Conservation (phyloP, 495 filamentous ascomycete species). For the Lichina pygmaea region DNA sequence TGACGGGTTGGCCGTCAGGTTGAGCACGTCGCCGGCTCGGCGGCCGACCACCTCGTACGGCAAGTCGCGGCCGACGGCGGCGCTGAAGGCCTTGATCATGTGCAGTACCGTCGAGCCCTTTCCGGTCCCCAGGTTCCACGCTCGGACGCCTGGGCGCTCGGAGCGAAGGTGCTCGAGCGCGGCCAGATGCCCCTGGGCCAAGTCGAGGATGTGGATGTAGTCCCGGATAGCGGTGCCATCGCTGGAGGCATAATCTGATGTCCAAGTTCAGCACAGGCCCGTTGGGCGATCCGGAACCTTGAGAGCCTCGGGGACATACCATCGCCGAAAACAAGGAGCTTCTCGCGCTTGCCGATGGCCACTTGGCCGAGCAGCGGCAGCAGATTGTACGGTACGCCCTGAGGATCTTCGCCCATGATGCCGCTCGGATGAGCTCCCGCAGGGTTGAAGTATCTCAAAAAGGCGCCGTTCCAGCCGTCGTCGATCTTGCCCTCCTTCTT, state of each 20-base stretch:
- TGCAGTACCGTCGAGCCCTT: slow-evolving; percentile 87
- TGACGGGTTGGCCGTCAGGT: slow-evolving; percentile 77
- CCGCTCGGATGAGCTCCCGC: slow-evolving; percentile 83
- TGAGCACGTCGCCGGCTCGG: slow-evolving; percentile 70
- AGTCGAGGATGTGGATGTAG: slow-evolving; percentile 71
- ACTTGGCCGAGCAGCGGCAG: slow-evolving; percentile 87
- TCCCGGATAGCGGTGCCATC: slow-evolving; percentile 61
- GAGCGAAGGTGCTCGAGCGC: slow-evolving; percentile 80
- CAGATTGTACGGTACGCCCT: slow-evolving; percentile 87
- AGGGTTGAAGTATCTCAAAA: slow-evolving; percentile 95
- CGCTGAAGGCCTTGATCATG: slow-evolving; percentile 85
- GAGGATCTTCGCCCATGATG: slow-evolving; percentile 95
- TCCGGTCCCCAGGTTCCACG: slow-evolving; percentile 96
- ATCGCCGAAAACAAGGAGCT: slow-evolving; percentile 80
- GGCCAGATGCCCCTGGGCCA: slow-evolving; percentile 68
- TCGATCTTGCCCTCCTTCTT: slow-evolving; percentile 52
- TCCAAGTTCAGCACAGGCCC: too few species aligned
- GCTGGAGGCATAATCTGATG: slow-evolving; percentile 60
- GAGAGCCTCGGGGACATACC: slow-evolving; percentile 24
- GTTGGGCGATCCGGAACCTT: not conserved
- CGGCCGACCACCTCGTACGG: slow-evolving; percentile 68
- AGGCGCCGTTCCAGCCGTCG: slow-evolving; percentile 73
- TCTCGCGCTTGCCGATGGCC: slow-evolving; percentile 80
- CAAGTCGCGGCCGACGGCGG: slow-evolving; percentile 58
- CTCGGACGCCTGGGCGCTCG: slow-evolving; percentile 72